Base-by-base conservation (phyloP, 805 yeast genomes). In the Blastobotrys americana region DNA sequence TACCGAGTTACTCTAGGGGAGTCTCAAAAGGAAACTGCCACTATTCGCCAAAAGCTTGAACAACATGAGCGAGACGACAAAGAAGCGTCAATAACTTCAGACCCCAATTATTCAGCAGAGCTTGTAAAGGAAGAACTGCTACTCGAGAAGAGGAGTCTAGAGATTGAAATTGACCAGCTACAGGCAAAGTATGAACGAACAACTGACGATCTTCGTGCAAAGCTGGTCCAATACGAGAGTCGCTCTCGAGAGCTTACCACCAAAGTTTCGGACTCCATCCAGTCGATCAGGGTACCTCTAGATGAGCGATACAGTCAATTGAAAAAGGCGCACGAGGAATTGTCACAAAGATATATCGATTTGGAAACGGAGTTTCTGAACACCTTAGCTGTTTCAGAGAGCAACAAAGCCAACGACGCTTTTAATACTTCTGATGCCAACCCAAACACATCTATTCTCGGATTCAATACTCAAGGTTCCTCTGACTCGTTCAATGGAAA, bases 271-370 rank as follows among this genome's bases (percentile, higher is more conserved):
- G 49, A 43, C 6, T 44, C 52, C 17, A 47, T 58, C 10, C 51
- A 54, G 23, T 31, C 43, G 2, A 45, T 44, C 39, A 49, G 51
- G 19, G 34, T 34, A 15, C 39, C 48, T 9, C 39, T 52, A 2
- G 49, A 58, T 6, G 48, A 39, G 17, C 49, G 50, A 8, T 54
- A 51, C 46, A 36, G 34, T 3, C 51, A 56, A 37, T 54, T 63
- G 21, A 48, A 55, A 8, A 36, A 34, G 2, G 56, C 59, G 4
- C 56, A 60, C 38, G 59, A 59, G n/a, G 62, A 54, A 18, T 51
- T 61, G 10, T 37, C 52, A 2, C 45, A 46, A 5, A 55, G 58
- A 10, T 55, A 55, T 45, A 45, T 45, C n/a, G 52, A 49, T 3
- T 49, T 60, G 15, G 57, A 59, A 43, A 51, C 48, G 21, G 57